phyloP scores from a whole-genome alignment of 352 stramenopile genomes.

The Phytopythium litorale region DNA sequence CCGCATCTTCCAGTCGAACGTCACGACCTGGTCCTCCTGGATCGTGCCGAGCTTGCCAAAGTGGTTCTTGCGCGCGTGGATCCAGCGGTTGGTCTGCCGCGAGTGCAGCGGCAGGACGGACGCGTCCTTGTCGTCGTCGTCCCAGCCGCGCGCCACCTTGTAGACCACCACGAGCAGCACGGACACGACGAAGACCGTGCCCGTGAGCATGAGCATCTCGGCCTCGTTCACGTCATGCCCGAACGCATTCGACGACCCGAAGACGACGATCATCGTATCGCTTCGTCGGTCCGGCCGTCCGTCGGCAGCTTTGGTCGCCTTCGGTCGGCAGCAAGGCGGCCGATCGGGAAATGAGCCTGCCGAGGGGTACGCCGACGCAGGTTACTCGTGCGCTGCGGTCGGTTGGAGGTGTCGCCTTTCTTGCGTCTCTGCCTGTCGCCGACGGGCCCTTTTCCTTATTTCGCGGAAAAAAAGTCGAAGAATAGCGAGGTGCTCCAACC shows the following conservation, averaged over 20 bases:
- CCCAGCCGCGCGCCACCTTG: slow-evolving; percentile 68
- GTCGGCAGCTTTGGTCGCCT: no score
- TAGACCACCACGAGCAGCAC: slow-evolving; percentile 71
- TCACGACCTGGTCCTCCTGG: slow-evolving; percentile 62
- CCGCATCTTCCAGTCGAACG: slow-evolving; percentile 56
- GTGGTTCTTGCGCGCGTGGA: slow-evolving; percentile 56
- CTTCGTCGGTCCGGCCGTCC: neutral
- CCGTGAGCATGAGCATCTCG: slow-evolving; percentile 63
- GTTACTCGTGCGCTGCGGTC: no score
- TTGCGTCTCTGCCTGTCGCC: neutral
- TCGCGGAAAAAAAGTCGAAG: neutral
- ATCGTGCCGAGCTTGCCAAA: slow-evolving; percentile 71
- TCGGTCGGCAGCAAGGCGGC: neutral
- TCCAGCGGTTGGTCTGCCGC: slow-evolving; percentile 56
- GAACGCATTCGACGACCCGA: slow-evolving; percentile 71
- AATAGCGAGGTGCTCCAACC: neutral
- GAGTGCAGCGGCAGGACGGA: slow-evolving; percentile 40
- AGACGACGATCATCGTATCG: slow-evolving; percentile 58
- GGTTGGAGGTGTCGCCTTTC: neutral
- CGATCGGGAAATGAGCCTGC: no score
- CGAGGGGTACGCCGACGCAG: no score
- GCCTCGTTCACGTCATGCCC: slow-evolving; percentile 63
- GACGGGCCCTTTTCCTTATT: neutral
- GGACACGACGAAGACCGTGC: slow-evolving; percentile 70
- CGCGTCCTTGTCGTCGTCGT: slow-evolving; percentile 46